These are phyloP conservation scores for Astraeus odoratus DNA, from an alignment of 768 basidiomycete species.

Conservation along the genomic window DNA sequence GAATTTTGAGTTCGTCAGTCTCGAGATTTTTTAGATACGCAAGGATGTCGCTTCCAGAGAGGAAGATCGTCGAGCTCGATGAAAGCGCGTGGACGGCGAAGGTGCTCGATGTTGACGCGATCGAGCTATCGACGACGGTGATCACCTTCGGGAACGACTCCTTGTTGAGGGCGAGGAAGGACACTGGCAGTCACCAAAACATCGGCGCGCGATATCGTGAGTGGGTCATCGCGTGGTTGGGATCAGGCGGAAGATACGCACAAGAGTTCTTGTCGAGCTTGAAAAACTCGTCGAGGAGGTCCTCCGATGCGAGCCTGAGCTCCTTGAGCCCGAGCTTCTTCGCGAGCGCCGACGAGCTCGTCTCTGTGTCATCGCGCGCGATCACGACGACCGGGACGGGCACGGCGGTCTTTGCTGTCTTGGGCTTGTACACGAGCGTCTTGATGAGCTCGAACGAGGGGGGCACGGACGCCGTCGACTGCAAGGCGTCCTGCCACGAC, in stretches of 20 bases:
- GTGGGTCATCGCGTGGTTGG: neutral
- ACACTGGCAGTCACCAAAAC: slow-evolving; percentile 46
- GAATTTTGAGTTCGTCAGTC: slow-evolving; percentile 54
- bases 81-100: slow-evolving; percentile 76
- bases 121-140: slow-evolving; percentile 71
- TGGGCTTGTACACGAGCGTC: slow-evolving; percentile 92
- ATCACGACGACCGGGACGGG: slow-evolving; percentile 85
- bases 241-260: slow-evolving; percentile 34
- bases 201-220: slow-evolving; percentile 5
- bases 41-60: slow-evolving; percentile 70
- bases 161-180: slow-evolving; percentile 65
- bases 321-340: slow-evolving; percentile 85
- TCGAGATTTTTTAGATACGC: slow-evolving; percentile 68
- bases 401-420: slow-evolving; percentile 84
- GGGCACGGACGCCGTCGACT: slow-evolving; percentile 43
- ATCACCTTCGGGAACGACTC: slow-evolving; percentile 62
- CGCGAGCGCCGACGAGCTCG: slow-evolving; percentile 66
- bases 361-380: slow-evolving; percentile 80
- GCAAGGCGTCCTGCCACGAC: slow-evolving; percentile 70
- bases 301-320: slow-evolving; percentile 76
- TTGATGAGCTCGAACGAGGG: slow-evolving; percentile 69
- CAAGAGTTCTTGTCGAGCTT: slow-evolving; percentile 78
- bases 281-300: slow-evolving; percentile 82
- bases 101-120: slow-evolving; percentile 55
- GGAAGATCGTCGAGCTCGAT: slow-evolving; percentile 65